Percentiles rank a stretch among this genome's conserved stretches.
Conservation (phyloP, 371 early-diverging fungal species). For the Amoeboaphelidium occidentale region DNA sequence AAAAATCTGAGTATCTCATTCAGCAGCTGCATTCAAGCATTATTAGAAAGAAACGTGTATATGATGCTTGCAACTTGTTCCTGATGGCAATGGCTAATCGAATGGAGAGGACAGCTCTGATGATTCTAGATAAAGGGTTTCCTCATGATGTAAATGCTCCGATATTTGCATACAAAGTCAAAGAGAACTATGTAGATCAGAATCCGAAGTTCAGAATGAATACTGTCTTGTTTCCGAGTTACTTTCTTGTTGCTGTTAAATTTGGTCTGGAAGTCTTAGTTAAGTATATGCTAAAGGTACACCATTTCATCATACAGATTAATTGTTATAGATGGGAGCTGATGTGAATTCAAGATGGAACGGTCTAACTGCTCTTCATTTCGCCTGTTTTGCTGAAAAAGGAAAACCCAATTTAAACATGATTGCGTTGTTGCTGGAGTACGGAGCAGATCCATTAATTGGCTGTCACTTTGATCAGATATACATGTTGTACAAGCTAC, state of each 20-base stretch:
- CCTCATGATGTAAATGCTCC: conserved; percentile 21
- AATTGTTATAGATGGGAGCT: conserved; percentile 4
- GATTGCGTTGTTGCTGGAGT: not conserved
- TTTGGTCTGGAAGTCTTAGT: conserved; percentile 17
- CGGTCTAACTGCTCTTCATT: conserved; percentile 9
- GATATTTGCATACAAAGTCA: conserved; percentile 2
- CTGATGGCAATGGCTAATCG: conserved; percentile 15
- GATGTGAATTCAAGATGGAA: conserved; percentile 20
- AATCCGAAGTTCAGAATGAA: not conserved
- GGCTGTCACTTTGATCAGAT: conserved; percentile 2
- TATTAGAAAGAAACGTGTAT: conserved; percentile 12
- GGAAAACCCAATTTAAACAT: not conserved
- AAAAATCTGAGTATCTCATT: no score
- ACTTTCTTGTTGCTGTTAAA: conserved; percentile 16
- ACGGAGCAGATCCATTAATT: not conserved
- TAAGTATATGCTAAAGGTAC: conserved; percentile 18
- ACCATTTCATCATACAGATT: not conserved
- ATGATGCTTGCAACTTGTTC: conserved; percentile 14
- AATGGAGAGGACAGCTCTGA: conserved; percentile 16
- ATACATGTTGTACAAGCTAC: no score
- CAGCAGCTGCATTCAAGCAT: conserved; percentile 7
- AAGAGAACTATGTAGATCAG: conserved; percentile 1
- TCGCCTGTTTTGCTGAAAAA: not conserved
- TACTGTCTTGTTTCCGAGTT: conserved; percentile 9
- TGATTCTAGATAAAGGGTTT: conserved; percentile 24